Evolutionary conservation across 2,329 filamentous ascomycete species (phyloP), one percentile per base, ranked within the genome.

Genomic region (Penicillium sp.): DNA sequence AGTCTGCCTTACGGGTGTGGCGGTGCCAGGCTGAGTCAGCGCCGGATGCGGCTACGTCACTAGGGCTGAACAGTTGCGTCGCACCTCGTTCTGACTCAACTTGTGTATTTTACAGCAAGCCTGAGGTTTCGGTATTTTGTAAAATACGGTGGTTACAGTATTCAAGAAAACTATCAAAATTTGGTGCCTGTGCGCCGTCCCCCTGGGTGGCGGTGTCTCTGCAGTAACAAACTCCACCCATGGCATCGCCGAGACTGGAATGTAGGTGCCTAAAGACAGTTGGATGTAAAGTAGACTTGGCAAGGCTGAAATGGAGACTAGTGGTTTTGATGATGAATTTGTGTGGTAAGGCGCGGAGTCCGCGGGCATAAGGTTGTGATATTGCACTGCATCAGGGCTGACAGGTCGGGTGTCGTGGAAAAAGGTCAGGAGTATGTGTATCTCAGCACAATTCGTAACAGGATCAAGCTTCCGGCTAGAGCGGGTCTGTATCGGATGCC

Each of bases 21-120:
- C 58, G 51, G 39, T 52, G 51, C 39, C 26, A 39, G 46, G 47
- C 52, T 58, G 51, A 50, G 51, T 47, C 46, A 53, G 21, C 26
- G 36, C 56, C 54, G 46, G 44, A 57, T 61, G 56, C 56, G 54
- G 59, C 45, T 53, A 62, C 59, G 59, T 59, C 57, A 59, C 49
- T 43, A 59, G 49, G 52, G 49, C 52, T 57, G 52, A 42, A 42
- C 41, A 16, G 9, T 24, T 8, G 7, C 41, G 23, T 28, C 21
- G 28, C 28, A 29, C 10, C 28, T 29, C 28, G 10, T 9, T 42
- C 28, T 42, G 24, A 2, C 15, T 42, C 15, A 26, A 6, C 24
- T 7, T 26, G 24, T 10, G 42, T 44, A 44, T 15, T 15, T 29
- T 29, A 29, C 28, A 29, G 5, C 28, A 29, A 7, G 5, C 24